These are phyloP conservation scores for Claviceps purpurea DNA, from an alignment of 2,329 filamentous ascomycete species.

Conservation along the genomic window DNA sequence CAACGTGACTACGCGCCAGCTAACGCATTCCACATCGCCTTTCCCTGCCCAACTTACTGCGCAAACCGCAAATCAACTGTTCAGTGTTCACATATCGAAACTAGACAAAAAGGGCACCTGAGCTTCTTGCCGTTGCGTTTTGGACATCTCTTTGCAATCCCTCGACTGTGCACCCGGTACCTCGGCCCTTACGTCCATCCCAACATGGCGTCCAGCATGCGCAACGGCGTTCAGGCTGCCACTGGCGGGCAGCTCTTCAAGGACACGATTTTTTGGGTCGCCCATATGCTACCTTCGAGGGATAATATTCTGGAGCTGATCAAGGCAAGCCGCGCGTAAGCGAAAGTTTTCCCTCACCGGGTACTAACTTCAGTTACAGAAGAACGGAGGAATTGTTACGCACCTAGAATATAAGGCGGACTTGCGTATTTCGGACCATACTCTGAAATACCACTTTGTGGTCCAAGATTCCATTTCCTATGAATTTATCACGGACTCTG, in stretches of 20 bases:
- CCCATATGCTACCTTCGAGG: conserved; percentile 30
- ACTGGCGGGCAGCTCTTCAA: conserved; percentile 32
- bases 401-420: conserved; percentile 38
- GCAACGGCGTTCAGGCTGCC: background rate
- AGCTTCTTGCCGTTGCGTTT: background rate
- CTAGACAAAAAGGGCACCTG: background rate
- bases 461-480: conserved; percentile 40
- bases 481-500: conserved; percentile 37
- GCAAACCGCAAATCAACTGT: background rate
- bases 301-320: conserved; percentile 24
- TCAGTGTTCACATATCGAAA: background rate
- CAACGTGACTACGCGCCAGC: background rate
- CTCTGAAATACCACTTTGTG: no score
- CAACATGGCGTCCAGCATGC: background rate
- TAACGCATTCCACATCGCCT: background rate
- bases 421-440: conserved; percentile 41
- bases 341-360: background rate
- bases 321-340: conserved; percentile 19
- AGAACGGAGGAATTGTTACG: conserved; percentile 39
- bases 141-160: background rate
- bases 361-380: conserved; percentile 13
- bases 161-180: background rate
- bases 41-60: background rate
- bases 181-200: background rate
- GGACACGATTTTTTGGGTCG: conserved; percentile 36